Conservation (phyloP, 164 flowering plant genomes). For the Nelumbo lutea region DNA sequence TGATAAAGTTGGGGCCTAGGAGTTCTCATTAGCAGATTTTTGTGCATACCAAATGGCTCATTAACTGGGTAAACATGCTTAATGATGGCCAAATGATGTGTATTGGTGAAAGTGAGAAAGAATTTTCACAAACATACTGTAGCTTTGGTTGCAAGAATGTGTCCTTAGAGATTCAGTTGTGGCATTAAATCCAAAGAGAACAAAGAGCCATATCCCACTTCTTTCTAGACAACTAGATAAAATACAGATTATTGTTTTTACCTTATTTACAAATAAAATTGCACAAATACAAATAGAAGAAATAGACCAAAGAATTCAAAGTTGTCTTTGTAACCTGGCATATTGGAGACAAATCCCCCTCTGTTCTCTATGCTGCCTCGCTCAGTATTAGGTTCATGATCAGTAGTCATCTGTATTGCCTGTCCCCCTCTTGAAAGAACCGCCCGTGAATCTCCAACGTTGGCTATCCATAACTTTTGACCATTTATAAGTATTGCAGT, state of each 20-base stretch:
- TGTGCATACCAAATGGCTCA: too few relatives aligned
- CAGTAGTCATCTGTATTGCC: conserved; percentile 60
- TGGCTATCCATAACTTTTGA: conserved; percentile 67
- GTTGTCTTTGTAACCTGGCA: conserved; percentile 63
- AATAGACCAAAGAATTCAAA: neutral
- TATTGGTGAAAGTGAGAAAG: too few relatives aligned
- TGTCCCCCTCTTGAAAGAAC: conserved; percentile 64
- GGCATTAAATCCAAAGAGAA: too few relatives aligned
- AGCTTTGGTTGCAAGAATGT: too few relatives aligned
- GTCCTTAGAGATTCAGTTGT: too few relatives aligned
- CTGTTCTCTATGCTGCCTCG: conserved; percentile 67
- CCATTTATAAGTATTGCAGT: conserved; percentile 71
- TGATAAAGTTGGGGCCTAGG: too few relatives aligned
- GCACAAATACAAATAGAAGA: neutral
- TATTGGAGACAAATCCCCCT: conserved; percentile 87
- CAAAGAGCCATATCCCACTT: neutral
- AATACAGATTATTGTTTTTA: too few relatives aligned
- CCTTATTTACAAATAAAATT: too few relatives aligned
- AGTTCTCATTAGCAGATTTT: too few relatives aligned
- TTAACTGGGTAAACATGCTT: too few relatives aligned
- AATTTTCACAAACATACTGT: too few relatives aligned
- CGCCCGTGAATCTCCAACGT: conserved; percentile 87
- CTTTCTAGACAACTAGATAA: neutral
- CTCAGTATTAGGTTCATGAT: conserved; percentile 81
- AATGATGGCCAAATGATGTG: too few relatives aligned